Base-by-base conservation (phyloP, 139 green algal genomes). In the Chlamydomonas urium region DNA sequence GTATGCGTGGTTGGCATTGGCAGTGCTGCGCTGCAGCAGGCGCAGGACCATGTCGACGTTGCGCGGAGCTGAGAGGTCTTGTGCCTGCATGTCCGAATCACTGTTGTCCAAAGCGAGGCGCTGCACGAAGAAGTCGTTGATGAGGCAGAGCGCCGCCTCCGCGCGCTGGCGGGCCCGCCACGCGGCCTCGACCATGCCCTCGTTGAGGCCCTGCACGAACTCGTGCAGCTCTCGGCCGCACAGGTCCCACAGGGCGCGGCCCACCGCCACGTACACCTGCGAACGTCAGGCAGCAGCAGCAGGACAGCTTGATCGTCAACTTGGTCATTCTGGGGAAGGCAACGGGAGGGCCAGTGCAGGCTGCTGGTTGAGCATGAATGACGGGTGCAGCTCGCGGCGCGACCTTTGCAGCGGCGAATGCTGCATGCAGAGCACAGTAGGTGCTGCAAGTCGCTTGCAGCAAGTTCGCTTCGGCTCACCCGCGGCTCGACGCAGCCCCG, bases 211-310 rank as follows among this genome's bases (percentile, higher is more conserved):
- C 74, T 87, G 81, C n/a, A 86, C 79, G 65, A 83, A 89, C 58
- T 82, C 66, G 45, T 80, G 77, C 42, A 89, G 73, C 38, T 87
- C 79, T 60, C 81, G 73, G 26, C 81, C 77, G 31, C 82, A 47
- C 36, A 74, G 77, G 63, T 89, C 84, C 84, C 84, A 89, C 35
- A 89, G 74, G 23, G 77, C 81, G 19, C 84, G 67, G n/a, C 58
- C 76, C 4, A 65, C 71, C 1, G 84, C 77, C 32, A 89, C 71
- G 73, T 85, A 86, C 45, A 87, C 84, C 36, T 81, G 24, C n/a
- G n/a, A n/a, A n/a, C n/a, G n/a, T n/a, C n/a, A n/a, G n/a, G n/a
- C n/a, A n/a, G n/a, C n/a, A n/a, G n/a, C n/a, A n/a, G n/a, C n/a
- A n/a, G n/a, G n/a, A n/a, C n/a, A n/a, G n/a, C n/a, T n/a, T n/a